These are phyloP conservation scores for Fusarium pseudoanthophilum DNA, from an alignment of 2,329 filamentous ascomycete genomes.

Conservation along the genomic window DNA sequence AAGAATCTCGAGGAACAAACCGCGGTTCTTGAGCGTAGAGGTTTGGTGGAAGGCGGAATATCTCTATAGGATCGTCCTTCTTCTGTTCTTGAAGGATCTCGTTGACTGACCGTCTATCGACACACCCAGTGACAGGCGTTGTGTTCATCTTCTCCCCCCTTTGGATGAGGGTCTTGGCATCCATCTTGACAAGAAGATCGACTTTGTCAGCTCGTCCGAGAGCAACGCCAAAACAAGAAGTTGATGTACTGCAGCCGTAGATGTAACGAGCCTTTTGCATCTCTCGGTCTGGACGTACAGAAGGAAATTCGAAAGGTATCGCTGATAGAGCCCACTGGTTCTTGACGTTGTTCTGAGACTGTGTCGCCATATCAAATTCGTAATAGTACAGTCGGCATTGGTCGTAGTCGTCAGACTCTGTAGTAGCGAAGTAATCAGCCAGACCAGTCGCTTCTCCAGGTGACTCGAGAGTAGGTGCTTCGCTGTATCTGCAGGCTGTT, in stretches of 20 bases:
- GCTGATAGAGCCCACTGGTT: constrained; percentile 73
- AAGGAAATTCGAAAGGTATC: constrained; percentile 76
- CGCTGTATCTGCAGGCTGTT: background rate
- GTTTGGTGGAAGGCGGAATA: constrained; percentile 69
- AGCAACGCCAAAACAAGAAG: constrained; percentile 66
- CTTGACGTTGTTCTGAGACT: constrained; percentile 54
- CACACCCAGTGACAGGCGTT: constrained; percentile 66
- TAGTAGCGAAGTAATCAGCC: constrained; percentile 5
- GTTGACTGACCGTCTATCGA: constrained; percentile 66
- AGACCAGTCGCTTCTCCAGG: fast-evolving
- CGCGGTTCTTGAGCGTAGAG: constrained; percentile 75
- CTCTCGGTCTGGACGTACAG: constrained; percentile 62
- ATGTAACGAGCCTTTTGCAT: constrained; percentile 70
- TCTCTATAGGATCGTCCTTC: constrained; percentile 65
- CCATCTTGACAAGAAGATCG: constrained; percentile 71
- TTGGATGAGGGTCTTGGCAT: constrained; percentile 63
- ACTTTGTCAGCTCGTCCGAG: constrained; percentile 74
- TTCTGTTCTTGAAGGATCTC: constrained; percentile 61
- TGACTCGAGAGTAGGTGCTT: constrained; percentile 1
- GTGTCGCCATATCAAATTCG: constrained; percentile 60
- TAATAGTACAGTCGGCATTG: constrained; percentile 79
- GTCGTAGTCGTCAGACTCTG: constrained; percentile 63
- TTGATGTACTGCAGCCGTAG: constrained; percentile 73
- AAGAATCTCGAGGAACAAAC: constrained; percentile 64
- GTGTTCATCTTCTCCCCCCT: constrained; percentile 60